Evolutionary conservation across 2,329 filamentous ascomycete genomes (phyloP), one percentile per base, ranked within the genome.

Genomic region (Apiospora saccharicola): DNA sequence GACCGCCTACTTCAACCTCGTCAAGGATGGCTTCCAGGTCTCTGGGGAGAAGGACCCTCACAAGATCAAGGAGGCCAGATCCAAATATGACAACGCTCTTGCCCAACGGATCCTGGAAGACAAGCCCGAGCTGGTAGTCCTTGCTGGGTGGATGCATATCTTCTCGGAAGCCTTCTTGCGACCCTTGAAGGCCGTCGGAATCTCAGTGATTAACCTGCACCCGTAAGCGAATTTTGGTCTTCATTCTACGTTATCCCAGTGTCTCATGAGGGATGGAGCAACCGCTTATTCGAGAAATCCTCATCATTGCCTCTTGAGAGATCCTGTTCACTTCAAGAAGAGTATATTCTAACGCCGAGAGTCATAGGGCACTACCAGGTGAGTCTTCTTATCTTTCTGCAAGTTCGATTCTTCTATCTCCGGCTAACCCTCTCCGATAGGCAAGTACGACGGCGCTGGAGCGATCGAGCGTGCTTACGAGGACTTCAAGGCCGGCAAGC

Each of bases 91-190:
- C 80, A 88, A 90, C 19, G 93, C 93, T 61, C 85, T 97, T 74
- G 93, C 94, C 0, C 82, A 87, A 57, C 86, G 92, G 73, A 88
- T 97, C 70, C 84, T 96, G 34, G 74, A 83, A 5, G 88, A 92
- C 74, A 82, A 82, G 72, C 94, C 94, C 0, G 89, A 95, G 71
- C 82, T 97, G 71, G 90, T 97, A 68, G 92, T 96, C 12, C 93
- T 95, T 76, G 92, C 93, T 4, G 94, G 95, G 2, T 97, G 93
- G 88, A 97, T 97, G 94, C 92, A 96, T 80, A 92, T 97, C 72
- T 88, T 97, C 68, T 91, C 90, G 0, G 85, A 86, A 2, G 84
- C 86, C 1, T 96, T 97, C 80, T 84, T 97, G 68, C 86, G 88
- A 12, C 93, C 94, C 1, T 79, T 97, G 10, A 86, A 89, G 46